phyloP scores from a whole-genome alignment of 306 rosid genomes.

The Senna tora region DNA sequence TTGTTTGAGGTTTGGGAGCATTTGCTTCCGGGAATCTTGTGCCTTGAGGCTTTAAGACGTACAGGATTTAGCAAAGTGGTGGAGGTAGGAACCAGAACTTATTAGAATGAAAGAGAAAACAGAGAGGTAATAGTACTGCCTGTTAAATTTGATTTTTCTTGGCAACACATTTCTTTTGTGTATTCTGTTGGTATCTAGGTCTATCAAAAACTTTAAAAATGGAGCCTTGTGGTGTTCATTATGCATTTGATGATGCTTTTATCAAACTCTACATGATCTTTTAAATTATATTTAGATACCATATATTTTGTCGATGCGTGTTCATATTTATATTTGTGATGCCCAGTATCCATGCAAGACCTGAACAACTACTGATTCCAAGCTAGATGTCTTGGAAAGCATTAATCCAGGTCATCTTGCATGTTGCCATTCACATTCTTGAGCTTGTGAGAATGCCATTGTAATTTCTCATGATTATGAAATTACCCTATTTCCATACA shows the following conservation, averaged over 20 bases:
- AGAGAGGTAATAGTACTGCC: conserved; percentile 2
- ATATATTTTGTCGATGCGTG: not conserved
- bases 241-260: not conserved
- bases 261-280: not conserved
- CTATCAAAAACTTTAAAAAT: not conserved
- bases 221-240: not conserved
- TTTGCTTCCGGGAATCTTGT: not conserved
- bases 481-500: not conserved
- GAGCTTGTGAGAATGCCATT: not conserved
- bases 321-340: not conserved
- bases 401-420: not conserved
- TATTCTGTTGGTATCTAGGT: not conserved
- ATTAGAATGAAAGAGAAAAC: not conserved
- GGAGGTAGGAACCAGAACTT: not conserved
- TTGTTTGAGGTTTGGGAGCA: not conserved
- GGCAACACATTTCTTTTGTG: not conserved
- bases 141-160: not conserved
- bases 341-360: not conserved
- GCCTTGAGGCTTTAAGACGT: conserved; percentile 12
- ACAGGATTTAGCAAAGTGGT: not conserved
- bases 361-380: not conserved
- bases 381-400: not conserved
- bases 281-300: no score
- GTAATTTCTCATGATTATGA: not conserved
- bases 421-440: not conserved